Evolutionary conservation across 2,329 filamentous ascomycete genomes (phyloP), one percentile per base, ranked within the genome.

Genomic region (Beauveria brongniartii): DNA sequence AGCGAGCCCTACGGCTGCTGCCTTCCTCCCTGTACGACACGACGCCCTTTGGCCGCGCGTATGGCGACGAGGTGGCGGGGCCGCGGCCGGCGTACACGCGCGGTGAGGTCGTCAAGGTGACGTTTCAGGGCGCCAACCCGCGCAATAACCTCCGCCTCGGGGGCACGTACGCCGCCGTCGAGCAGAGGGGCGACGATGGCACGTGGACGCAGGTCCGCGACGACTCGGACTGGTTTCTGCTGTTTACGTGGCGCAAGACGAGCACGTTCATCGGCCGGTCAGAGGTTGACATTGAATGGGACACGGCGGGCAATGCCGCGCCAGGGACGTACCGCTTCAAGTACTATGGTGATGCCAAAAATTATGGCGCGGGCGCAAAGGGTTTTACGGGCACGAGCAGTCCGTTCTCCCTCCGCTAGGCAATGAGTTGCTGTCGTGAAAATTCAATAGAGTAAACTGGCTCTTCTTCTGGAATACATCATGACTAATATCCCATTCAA

Each of bases 301-400:
- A 93, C 73, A 74, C 72, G 22, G 67, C 64, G 8, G 69, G 72
- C 16, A 68, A 81, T 64, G 80, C 80, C n/a, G 77, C 79, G 62
- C 73, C 72, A 1, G 92, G 92, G 0, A 83, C 81, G 55, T 97
- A 96, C 73, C 78, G 92, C 22, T 73, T 96, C 44, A 83, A 80
- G 74, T 97, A 97, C 70, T 93, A 87, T 73, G 93, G 93, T 0
- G 92, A 97, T 74, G 79, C 84, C 2, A 97, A 92, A 81, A 78
- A 78, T 7, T 67, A 85, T 10, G 69, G 82, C 37, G 83, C 79
- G 1, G 86, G 68, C 1, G 85, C 93, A 37, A 82, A 76, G 43
- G 72, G 81, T 2, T 94, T 95, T 75, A 83, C 89, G 64, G 90
- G 89, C 0, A 78, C 78, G 12, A 89, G 87, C 68, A 77, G 78